Percentiles rank a stretch among this genome's conserved stretches.
Evolutionary conservation across 257 asterid genomes (phyloP).

Genomic region (Nicotiana paniculata): DNA sequence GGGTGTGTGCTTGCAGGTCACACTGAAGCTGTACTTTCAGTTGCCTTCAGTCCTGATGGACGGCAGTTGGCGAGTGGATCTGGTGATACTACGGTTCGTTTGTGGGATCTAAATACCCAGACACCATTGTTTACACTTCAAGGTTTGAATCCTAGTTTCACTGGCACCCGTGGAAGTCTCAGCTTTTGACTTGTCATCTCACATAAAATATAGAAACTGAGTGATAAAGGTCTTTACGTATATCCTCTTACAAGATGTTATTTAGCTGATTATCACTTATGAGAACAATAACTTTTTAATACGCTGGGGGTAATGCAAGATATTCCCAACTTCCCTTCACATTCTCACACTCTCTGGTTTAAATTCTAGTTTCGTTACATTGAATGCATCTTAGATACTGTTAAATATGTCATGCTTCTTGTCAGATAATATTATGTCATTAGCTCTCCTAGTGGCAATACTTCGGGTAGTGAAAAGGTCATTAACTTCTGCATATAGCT

Average conservation of each 20-base stretch:
- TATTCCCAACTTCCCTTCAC: neutral
- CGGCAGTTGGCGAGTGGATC: slow-evolving; percentile 91
- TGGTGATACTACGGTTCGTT: slow-evolving; percentile 92
- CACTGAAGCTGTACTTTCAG: slow-evolving; percentile 88
- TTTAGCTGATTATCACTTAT: neutral
- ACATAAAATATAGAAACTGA: neutral
- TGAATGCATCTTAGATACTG: neutral
- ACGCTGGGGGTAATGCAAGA: neutral
- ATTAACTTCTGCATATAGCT: neutral
- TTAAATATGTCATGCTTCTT: neutral
- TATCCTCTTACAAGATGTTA: neutral
- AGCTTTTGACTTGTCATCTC: neutral
- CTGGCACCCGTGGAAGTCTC: neutral
- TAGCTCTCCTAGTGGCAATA: neutral
- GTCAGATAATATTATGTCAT: neutral
- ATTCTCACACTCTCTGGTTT: neutral
- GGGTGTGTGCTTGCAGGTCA: slow-evolving; percentile 54
- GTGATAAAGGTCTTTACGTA: neutral
- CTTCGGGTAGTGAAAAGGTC: neutral
- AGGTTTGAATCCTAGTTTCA: slow-evolving; percentile 43
- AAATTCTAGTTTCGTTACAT: neutral
- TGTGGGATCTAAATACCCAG: slow-evolving; percentile 94
- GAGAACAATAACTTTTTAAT: neutral
- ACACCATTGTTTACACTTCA: slow-evolving; percentile 80
- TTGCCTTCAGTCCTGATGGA: slow-evolving; percentile 95